These are phyloP conservation scores for Xeromyces bisporus DNA, from an alignment of 495 filamentous ascomycete genomes.

Conservation along the genomic window DNA sequence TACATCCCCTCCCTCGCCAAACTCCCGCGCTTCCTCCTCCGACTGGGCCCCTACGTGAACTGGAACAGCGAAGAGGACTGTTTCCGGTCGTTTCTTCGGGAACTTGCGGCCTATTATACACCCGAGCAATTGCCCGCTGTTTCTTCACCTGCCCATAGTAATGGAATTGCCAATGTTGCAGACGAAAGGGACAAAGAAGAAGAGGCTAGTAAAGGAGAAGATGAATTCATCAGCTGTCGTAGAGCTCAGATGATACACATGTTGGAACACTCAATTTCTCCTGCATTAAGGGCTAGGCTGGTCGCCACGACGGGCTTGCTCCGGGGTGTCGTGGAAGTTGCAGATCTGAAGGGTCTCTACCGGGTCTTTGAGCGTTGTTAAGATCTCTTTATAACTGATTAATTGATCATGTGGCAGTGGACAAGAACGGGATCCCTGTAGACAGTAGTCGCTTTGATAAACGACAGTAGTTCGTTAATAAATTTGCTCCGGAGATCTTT, in stretches of 20 bases:
- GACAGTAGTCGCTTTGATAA: too few relatives aligned
- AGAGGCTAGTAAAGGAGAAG: too few relatives aligned
- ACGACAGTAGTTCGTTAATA: too few relatives aligned
- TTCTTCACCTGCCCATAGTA: conserved; percentile 19
- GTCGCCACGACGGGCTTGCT: conserved; percentile 71
- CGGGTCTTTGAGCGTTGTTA: conserved; percentile 93
- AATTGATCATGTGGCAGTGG: too few relatives aligned
- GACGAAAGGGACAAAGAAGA: conserved; percentile 1
- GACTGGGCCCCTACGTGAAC: conserved; percentile 74
- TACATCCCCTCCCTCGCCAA: conserved; percentile 77
- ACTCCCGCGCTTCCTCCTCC: conserved; percentile 73
- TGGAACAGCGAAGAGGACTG: conserved; percentile 76
- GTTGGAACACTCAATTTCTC: conserved; percentile 77
- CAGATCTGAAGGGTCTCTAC: conserved; percentile 88
- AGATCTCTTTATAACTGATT: too few relatives aligned
- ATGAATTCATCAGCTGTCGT: conserved; percentile 38
- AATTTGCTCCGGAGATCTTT: too few relatives aligned
- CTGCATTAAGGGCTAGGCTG: conserved; percentile 65
- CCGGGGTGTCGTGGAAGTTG: conserved; percentile 70
- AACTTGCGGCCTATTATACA: conserved; percentile 84
- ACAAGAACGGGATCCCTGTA: too few relatives aligned
- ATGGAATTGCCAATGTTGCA: neutral
- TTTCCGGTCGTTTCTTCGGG: conserved; percentile 68
- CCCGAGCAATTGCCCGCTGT: conserved; percentile 65
- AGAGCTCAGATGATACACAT: conserved; percentile 48